Evolutionary conservation across 805 yeast genomes (phyloP).

Genomic region (Saccharomycopsis oosterbeekiorum): DNA sequence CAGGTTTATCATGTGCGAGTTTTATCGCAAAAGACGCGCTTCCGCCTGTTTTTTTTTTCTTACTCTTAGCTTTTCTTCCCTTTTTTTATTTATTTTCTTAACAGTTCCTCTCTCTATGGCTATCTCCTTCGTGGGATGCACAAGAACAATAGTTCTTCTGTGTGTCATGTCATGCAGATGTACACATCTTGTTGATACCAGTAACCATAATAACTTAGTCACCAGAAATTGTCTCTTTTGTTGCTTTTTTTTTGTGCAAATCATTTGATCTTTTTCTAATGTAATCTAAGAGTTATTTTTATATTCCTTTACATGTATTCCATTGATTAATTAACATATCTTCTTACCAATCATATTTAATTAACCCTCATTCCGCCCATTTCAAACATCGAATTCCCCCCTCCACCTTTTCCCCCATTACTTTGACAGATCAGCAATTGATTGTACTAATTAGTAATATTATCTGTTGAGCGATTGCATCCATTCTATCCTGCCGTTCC

Average conservation of each 20-base stretch:
- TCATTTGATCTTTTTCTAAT: not conserved
- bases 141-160: not conserved
- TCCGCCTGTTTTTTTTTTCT: not conserved
- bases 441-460: not conserved
- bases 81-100: not conserved
- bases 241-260: not conserved
- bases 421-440: not conserved
- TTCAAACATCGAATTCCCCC: not conserved
- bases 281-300: not conserved
- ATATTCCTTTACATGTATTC: not conserved
- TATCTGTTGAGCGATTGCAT: too few species aligned
- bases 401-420: not conserved
- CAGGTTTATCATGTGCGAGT: too few species aligned
- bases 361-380: not conserved
- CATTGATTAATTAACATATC: not conserved
- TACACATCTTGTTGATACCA: not conserved
- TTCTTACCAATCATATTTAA: not conserved
- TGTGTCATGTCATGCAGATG: constrained; percentile 1
- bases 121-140: not conserved
- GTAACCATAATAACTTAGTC: not conserved
- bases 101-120: not conserved
- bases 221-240: not conserved
- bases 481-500: not conserved
- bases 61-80: not conserved
- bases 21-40: not conserved